Percentiles rank a stretch among this genome's conserved stretches.
Evolutionary conservation across 2,329 filamentous ascomycete genomes (phyloP).

Genomic region (Lasiodiplodia citricola): DNA sequence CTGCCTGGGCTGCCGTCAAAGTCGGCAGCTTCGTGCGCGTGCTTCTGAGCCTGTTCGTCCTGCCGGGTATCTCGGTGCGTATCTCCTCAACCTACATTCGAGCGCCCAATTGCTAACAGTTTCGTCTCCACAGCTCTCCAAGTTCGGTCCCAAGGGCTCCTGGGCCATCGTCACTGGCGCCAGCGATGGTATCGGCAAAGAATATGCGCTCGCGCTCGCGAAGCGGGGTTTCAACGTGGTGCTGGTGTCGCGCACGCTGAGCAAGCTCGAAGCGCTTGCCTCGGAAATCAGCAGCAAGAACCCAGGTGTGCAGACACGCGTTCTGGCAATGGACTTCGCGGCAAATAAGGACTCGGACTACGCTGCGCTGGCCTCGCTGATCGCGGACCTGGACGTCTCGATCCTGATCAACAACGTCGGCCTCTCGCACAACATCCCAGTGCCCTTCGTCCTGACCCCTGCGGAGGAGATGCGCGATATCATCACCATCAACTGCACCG

Average conservation of each 20-base stretch:
- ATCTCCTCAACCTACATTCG: not conserved
- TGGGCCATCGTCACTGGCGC: slow-evolving; percentile 96
- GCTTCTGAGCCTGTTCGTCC: slow-evolving; percentile 55
- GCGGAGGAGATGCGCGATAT: slow-evolving; percentile 85
- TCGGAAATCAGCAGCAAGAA: slow-evolving; percentile 75
- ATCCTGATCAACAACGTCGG: slow-evolving; percentile 98
- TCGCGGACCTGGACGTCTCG: slow-evolving; percentile 77
- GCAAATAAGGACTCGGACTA: slow-evolving; percentile 82
- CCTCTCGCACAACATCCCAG: slow-evolving; percentile 89
- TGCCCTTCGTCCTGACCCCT: slow-evolving; percentile 81
- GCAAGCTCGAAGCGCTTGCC: slow-evolving; percentile 82
- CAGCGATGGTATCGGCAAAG: slow-evolving; percentile 95
- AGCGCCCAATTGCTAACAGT: not conserved
- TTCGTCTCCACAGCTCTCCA: slow-evolving; percentile 69
- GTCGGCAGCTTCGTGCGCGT: slow-evolving; percentile 54
- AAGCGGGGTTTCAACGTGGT: slow-evolving; percentile 92
- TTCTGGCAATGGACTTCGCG: slow-evolving; percentile 89
- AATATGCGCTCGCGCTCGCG: slow-evolving; percentile 90
- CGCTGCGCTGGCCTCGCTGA: slow-evolving; percentile 68
- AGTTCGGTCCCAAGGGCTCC: slow-evolving; percentile 87
- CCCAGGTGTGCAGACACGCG: slow-evolving; percentile 72
- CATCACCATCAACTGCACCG: slow-evolving; percentile 92
- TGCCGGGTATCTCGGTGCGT: slow-evolving; percentile 55
- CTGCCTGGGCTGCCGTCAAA: slow-evolving; percentile 32
- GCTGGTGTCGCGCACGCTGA: slow-evolving; percentile 92